Percentiles rank a stretch among this genome's conserved stretches.
Conservation (phyloP, 108 stramenopile genomes). For the Chaetoceros tenuissimus region DNA sequence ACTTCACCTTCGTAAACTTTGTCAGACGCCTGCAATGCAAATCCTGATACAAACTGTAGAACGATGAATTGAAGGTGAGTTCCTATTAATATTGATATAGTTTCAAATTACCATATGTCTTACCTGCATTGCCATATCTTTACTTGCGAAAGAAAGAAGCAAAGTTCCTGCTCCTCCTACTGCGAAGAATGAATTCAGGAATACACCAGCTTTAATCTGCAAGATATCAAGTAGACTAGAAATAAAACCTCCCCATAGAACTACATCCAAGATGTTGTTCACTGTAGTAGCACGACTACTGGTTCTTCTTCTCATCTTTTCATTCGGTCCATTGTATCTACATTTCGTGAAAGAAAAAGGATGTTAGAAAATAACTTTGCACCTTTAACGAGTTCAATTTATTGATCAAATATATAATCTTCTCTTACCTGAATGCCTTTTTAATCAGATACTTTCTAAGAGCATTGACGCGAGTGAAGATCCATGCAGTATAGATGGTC, state of each 20-base stretch:
- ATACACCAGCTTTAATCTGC: conserved; percentile 31
- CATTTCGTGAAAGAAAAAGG: no score
- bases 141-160: conserved; percentile 33
- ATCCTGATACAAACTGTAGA: conserved; percentile 34
- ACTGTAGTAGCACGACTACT: background rate
- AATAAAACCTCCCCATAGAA: background rate
- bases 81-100: conserved; percentile 8
- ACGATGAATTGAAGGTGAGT: conserved; percentile 10
- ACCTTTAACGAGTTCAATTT: no score
- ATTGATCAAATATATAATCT: no score
- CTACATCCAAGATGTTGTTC: background rate
- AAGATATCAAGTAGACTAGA: conserved; percentile 24
- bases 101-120: no score
- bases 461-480: background rate
- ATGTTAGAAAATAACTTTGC: no score
- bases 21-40: conserved; percentile 44
- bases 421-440: background rate
- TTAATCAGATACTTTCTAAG: background rate
- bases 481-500: background rate
- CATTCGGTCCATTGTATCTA: background rate
- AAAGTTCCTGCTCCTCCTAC: conserved; percentile 51
- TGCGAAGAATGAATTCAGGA: conserved; percentile 38
- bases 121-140: conserved; percentile 26
- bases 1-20: conserved; percentile 43
- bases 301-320: background rate